A percentile compares a stretch with the other conserved stretches of the same genome.
Conservation (phyloP, 2,329 filamentous ascomycete genomes). For the Penicillium sclerotigenum region DNA sequence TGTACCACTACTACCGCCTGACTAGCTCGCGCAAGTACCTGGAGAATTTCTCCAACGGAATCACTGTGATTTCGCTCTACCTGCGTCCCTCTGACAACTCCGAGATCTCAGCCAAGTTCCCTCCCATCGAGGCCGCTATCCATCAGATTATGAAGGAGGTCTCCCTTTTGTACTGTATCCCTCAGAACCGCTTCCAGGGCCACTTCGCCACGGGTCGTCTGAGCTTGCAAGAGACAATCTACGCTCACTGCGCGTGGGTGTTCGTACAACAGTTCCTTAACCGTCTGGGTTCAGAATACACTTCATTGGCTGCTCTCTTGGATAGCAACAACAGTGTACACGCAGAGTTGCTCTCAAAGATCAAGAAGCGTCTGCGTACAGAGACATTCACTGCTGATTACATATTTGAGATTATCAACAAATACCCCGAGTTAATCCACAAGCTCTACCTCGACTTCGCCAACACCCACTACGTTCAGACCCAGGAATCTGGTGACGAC, state of each 20-base stretch:
- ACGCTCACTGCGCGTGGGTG: slow-evolving; percentile 95
- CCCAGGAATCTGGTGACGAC: slow-evolving; percentile 59
- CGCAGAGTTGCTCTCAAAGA: slow-evolving; percentile 81
- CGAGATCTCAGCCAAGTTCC: slow-evolving; percentile 56
- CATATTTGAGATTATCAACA: slow-evolving; percentile 93
- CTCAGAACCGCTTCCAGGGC: slow-evolving; percentile 91
- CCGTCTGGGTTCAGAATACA: slow-evolving; percentile 87
- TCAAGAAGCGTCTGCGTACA: slow-evolving; percentile 90
- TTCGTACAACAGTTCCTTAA: slow-evolving; percentile 98
- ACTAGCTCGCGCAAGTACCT: slow-evolving; percentile 97
- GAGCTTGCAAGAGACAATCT: slow-evolving; percentile 94
- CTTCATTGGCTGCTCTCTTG: slow-evolving; percentile 75
- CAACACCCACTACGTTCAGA: slow-evolving; percentile 74
- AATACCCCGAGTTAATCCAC: slow-evolving; percentile 82
- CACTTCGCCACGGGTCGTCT: slow-evolving; percentile 83
- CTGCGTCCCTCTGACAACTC: slow-evolving; percentile 68
- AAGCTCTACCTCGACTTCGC: slow-evolving; percentile 90
- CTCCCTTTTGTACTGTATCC: slow-evolving; percentile 93
- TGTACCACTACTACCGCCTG: slow-evolving; percentile 98
- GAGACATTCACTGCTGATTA: slow-evolving; percentile 99
- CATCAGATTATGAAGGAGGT: slow-evolving; percentile 99
- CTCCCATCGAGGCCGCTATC: slow-evolving; percentile 88
- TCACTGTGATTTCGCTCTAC: slow-evolving; percentile 95
- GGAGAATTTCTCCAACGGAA: slow-evolving; percentile 97
- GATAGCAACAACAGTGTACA: slow-evolving; percentile 79